Percentiles rank a stretch among this genome's conserved stretches.
Conservation (phyloP, 306 rosid genomes). For the Astragalus membranaceus region DNA sequence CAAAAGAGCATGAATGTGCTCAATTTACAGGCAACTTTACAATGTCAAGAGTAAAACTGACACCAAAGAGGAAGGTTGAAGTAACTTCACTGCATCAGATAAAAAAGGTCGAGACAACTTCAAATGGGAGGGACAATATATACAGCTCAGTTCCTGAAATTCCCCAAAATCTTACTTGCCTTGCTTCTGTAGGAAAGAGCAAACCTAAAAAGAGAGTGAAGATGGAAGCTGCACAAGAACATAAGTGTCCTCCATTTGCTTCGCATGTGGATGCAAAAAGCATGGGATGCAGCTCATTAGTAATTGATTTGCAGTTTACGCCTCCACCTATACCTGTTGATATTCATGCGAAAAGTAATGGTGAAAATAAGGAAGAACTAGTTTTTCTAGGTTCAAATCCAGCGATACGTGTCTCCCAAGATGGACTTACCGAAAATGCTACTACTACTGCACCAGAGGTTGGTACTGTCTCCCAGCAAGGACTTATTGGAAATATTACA, state of each 20-base stretch:
- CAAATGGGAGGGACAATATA: constrained; percentile 30
- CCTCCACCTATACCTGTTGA: constrained; percentile 7
- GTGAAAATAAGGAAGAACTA: constrained; percentile 12
- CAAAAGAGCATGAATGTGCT: neutral
- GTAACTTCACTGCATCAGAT: neutral
- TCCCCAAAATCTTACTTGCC: constrained; percentile 12
- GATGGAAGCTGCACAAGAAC: neutral
- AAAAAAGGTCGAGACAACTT: constrained; percentile 35
- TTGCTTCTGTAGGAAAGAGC: constrained; percentile 31
- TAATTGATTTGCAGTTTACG: constrained; percentile 33
- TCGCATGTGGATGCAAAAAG: constrained; percentile 9
- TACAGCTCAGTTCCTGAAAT: constrained; percentile 18
- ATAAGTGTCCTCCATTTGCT: constrained; percentile 11
- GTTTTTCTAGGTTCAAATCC: constrained; percentile 19
- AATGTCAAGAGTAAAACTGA: constrained; percentile 1
- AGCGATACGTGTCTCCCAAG: neutral
- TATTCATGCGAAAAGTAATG: constrained; percentile 7
- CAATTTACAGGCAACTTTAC: neutral
- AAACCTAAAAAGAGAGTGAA: constrained; percentile 39
- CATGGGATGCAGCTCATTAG: constrained; percentile 30
- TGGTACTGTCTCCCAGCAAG: neutral
- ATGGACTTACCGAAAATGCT: constrained; percentile 7
- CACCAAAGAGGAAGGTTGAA: constrained; percentile 23
- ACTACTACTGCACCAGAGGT: constrained; percentile 11
- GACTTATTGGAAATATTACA: neutral